These are phyloP conservation scores for Teratosphaeria destructans DNA, from an alignment of 2,329 filamentous ascomycete species.

Conservation along the genomic window DNA sequence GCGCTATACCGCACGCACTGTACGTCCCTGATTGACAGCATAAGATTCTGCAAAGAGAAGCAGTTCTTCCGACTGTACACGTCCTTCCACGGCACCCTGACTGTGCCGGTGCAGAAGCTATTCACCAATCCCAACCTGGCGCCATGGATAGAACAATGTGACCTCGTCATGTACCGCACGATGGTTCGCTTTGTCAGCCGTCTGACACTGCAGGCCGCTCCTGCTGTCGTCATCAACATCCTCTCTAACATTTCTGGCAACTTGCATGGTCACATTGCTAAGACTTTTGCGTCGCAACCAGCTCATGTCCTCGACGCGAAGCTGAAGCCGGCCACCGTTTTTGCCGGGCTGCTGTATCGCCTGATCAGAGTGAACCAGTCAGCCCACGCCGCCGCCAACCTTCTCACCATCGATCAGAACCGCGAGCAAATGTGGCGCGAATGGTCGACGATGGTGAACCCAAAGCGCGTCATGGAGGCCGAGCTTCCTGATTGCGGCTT, in stretches of 20 bases:
- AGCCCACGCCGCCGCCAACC: conserved; percentile 86
- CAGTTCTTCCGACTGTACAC: conserved; percentile 92
- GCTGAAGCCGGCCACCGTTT: conserved; percentile 76
- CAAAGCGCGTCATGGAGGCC: conserved; percentile 46
- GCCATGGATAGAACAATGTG: conserved; percentile 89
- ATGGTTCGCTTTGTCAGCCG: conserved; percentile 88
- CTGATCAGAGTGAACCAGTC: conserved; percentile 86
- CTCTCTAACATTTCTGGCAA: conserved; percentile 76
- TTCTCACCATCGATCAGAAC: conserved; percentile 80
- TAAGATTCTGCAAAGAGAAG: conserved; percentile 93
- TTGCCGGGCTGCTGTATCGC: conserved; percentile 75
- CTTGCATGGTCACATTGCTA: conserved; percentile 70
- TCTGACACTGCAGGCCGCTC: conserved; percentile 84
- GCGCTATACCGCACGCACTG: conserved; percentile 91
- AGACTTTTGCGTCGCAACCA: conserved; percentile 77
- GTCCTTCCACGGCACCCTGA: conserved; percentile 91
- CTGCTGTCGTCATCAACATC: conserved; percentile 75
- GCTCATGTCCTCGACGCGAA: conserved; percentile 78
- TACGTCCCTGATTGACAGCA: conserved; percentile 88
- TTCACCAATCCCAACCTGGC: conserved; percentile 72
- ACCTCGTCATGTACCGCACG: conserved; percentile 91
- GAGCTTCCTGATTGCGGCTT: conserved; percentile 46
- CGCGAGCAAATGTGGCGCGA: conserved; percentile 93
- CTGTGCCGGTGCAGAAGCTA: conserved; percentile 90
- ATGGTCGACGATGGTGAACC: conserved; percentile 58